Conservation (phyloP, 352 stramenopile genomes). For the Pythium rhizo-oryzae region DNA sequence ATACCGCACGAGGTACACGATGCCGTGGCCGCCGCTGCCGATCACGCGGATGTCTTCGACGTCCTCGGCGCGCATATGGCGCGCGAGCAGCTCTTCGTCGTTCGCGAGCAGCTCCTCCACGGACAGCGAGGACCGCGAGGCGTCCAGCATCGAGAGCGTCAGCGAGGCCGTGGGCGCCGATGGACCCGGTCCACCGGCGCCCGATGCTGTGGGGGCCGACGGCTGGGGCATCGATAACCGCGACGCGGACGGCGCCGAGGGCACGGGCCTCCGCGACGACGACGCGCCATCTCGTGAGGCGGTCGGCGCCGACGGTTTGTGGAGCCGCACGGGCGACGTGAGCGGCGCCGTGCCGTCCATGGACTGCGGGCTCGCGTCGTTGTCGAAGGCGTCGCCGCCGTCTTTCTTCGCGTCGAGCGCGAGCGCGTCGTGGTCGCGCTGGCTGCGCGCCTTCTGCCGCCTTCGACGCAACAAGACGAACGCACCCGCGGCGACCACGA, state of each 20-base stretch:
- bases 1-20: constrained; percentile 16
- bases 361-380: background rate
- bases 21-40: constrained; percentile 4
- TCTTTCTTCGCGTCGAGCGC: too few species aligned
- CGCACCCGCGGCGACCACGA: background rate
- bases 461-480: background rate
- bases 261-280: too few species aligned
- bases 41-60: constrained; percentile 16
- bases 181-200: background rate
- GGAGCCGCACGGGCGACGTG: background rate
- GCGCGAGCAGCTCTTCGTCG: constrained; percentile 10
- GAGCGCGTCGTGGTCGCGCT: too few species aligned
- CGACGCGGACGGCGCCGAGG: background rate
- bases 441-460: background rate
- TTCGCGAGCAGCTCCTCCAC: background rate
- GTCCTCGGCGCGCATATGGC: constrained; percentile 7
- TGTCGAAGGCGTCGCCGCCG: too few species aligned
- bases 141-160: background rate
- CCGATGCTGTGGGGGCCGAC: background rate
- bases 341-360: background rate
- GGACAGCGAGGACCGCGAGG: background rate
- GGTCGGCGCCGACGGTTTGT: background rate
- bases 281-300: too few species aligned
- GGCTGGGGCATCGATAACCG: background rate
- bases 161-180: background rate